Evolutionary conservation across 371 early-diverging fungal genomes (phyloP), one percentile per base, ranked within the genome.

Genomic region (Mortierella sp.): DNA sequence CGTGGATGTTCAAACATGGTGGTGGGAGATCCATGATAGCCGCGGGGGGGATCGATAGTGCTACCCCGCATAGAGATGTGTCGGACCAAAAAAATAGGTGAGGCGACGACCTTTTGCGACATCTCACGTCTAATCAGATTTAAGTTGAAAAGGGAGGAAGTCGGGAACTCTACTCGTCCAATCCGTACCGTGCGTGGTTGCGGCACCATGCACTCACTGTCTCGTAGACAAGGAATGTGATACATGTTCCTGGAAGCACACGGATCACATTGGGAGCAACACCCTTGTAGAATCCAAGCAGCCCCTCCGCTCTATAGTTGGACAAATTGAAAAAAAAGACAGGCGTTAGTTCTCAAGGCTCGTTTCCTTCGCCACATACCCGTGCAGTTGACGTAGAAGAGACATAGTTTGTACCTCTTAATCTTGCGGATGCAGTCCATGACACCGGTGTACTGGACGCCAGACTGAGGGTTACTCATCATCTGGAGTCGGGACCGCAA

Each of bases 181-280:
- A 31, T 31, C 79, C 78, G 41, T 70, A 83, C 31, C 79, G 82
- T 73, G 90, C 89, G 74, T 90, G 92, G 22, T 85, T 79, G 53
- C 92, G 92, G 80, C 95, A 91, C 73, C 89, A 91, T n/a, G 90
- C 90, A n/a, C 88, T 88, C 48, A 95, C 81, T 47, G 92, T 94
- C 86, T 99, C 99, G 82, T 99, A 99, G 0, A 97, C 97, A 24
- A 93, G 89, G 90, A 98, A 98, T 2, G 99, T 99, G 31, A 99
- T 93, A 71, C 96, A 94, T 6, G 98, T 97, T 7, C 98, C 98
- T 0, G 99, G 99, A 43, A 98, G 86, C 2, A 99, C 98, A 22
- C 98, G 91, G 16, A 97, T 83, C 24, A 97, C 87, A 69, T 93
- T 96, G 0, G 97, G 95, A 2, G 94, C 96, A 72, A 98, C 87